Conservation (phyloP, 2,329 filamentous ascomycete genomes). For the Trichoderma afroharzianum region DNA sequence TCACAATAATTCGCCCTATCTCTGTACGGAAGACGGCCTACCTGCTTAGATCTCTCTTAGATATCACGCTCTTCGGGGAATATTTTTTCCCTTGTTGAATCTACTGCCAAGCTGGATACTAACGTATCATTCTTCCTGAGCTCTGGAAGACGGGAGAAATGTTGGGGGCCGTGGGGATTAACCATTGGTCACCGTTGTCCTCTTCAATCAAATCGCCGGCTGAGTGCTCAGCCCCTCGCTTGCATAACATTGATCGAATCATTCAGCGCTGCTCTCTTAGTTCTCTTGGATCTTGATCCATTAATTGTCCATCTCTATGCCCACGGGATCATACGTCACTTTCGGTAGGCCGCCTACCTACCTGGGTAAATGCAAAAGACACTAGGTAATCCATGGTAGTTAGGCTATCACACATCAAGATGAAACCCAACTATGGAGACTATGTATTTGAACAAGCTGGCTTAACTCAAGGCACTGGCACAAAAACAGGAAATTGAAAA, state of each 20-base stretch:
- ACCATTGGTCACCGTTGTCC: neutral
- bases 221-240: neutral
- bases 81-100: neutral
- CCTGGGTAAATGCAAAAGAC: neutral
- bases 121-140: neutral
- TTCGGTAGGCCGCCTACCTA: neutral
- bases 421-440: neutral
- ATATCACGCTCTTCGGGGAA: neutral
- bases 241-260: neutral
- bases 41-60: neutral
- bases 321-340: neutral
- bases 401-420: neutral
- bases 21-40: neutral
- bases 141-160: neutral
- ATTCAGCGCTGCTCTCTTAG: neutral
- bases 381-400: neutral
- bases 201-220: neutral
- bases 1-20: neutral
- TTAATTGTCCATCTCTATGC: neutral
- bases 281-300: neutral
- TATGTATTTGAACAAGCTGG: neutral
- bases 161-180: neutral
- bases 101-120: neutral
- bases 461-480: neutral
- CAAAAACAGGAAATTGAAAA: neutral